Conservation (phyloP, 768 basidiomycete species). For the Leccinum subgranulosum region DNA sequence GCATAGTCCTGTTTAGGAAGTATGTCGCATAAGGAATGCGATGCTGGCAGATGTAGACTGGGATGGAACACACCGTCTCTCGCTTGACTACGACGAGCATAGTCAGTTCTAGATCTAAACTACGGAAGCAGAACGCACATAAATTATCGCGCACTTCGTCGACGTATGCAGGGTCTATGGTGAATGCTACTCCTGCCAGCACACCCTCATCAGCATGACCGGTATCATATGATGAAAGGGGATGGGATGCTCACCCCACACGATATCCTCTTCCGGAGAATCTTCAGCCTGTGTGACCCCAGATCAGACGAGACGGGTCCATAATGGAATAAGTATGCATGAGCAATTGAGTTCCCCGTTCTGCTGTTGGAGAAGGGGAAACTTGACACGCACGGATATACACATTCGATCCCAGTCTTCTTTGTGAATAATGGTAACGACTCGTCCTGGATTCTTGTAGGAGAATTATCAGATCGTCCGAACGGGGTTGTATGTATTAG, state of each 20-base stretch:
- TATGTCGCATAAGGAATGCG: background rate
- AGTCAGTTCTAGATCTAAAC: background rate
- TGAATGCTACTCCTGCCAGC: conserved; percentile 70
- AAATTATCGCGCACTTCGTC: conserved; percentile 78
- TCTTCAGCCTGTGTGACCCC: conserved; percentile 18
- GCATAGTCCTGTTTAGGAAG: conserved; percentile 69
- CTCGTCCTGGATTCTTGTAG: conserved; percentile 72
- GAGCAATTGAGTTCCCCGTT: background rate
- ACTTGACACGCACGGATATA: conserved; percentile 43
- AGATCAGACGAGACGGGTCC: background rate
- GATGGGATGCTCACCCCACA: conserved; percentile 58
- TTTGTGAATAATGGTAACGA: conserved; percentile 85
- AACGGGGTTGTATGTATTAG: conserved; percentile 44
- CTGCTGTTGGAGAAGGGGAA: background rate
- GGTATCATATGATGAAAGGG: background rate
- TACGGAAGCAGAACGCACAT: conserved; percentile 42
- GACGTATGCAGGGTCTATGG: conserved; percentile 75
- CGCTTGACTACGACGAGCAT: conserved; percentile 55
- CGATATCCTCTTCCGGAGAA: conserved; percentile 25
- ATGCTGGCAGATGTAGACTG: background rate
- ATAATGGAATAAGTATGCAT: background rate
- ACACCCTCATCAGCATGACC: background rate
- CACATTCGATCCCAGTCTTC: conserved; percentile 82
- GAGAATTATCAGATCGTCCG: conserved; percentile 66
- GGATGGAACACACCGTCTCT: conserved; percentile 57